These are phyloP conservation scores for Globisporangium echinulatum DNA, from an alignment of 352 stramenopile species.

Conservation along the genomic window DNA sequence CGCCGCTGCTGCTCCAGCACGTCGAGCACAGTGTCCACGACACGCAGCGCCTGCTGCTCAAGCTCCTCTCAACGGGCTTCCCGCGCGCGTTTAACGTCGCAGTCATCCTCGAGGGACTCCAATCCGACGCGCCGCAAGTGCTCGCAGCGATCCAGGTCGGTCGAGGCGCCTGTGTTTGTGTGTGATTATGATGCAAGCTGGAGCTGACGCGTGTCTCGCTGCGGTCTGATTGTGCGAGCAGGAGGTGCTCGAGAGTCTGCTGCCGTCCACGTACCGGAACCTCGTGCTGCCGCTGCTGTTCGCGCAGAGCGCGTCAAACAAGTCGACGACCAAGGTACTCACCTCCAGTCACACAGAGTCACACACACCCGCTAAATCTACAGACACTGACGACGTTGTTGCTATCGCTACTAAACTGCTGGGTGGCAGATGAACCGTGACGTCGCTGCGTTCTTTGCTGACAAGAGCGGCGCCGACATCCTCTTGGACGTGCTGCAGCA, in stretches of 20 bases:
- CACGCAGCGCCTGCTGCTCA: conserved; percentile 63
- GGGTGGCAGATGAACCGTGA: conserved; percentile 49
- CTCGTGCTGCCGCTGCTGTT: conserved; percentile 74
- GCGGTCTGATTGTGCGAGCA: conserved; percentile 7
- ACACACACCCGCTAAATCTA: conserved; percentile 1
- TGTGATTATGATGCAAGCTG: background rate
- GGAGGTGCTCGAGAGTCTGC: conserved; percentile 78
- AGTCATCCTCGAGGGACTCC: conserved; percentile 74
- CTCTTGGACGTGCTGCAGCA: conserved; percentile 69
- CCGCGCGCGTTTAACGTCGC: conserved; percentile 77
- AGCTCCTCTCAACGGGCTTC: conserved; percentile 74
- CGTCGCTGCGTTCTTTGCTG: conserved; percentile 35
- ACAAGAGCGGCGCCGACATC: conserved; percentile 49
- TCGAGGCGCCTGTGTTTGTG: background rate
- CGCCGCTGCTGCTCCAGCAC: conserved; percentile 66
- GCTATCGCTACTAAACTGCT: background rate
- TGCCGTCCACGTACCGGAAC: conserved; percentile 66
- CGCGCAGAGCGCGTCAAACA: conserved; percentile 40
- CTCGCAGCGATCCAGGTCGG: conserved; percentile 69
- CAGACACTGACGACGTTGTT: background rate
- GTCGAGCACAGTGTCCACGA: conserved; percentile 76
- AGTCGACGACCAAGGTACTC: conserved; percentile 45
- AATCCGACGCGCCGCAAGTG: conserved; percentile 66
- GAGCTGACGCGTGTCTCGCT: conserved; percentile 4
- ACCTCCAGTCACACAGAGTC: background rate